Evolutionary conservation across 495 filamentous ascomycete genomes (phyloP), one percentile per base, ranked within the genome.

Genomic region (Aspergillus affinis): DNA sequence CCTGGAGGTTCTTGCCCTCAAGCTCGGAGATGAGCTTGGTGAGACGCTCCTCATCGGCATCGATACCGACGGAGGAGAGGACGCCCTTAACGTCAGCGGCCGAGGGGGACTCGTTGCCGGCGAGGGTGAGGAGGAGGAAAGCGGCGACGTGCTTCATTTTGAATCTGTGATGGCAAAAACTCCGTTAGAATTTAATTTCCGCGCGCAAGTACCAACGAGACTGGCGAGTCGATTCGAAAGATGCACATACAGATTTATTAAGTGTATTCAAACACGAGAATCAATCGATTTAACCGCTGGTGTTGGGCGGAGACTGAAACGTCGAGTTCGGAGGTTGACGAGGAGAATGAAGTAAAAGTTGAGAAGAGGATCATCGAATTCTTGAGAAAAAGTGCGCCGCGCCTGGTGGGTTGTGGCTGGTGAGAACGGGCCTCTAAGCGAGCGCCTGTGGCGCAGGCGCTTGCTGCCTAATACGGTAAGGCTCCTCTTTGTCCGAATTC

Each of bases 141-240:
- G 94, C 93, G 75, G 94, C 95, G 82, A 98, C 89, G 82, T 98
- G 88, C 93, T 98, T 98, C 94, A 98, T 98, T 91, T 88, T 93
- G 81, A 79, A 71, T 76, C 67, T 78, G 57, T 52, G 58, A 46
- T 52, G 57, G 58, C 51, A 61, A 61, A 54, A 60, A 60, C 32
- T 59, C 48, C 61, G 67, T 59, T 26, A 65, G 51, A 27, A 51
- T 29, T 21, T 7, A 48, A 57, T n/a, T 18, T 32, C 15, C 36
- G 18, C 19, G 51, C 23, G 23, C 32, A 12, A 18, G 20, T 12
- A 9, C 47, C 12, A 18, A 19, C 27, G 18, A n/a, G 27, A 36
- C 41, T 29, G n/a, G 21, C 4, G 36, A 6, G 15, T 46, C 44
- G 41, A 21, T 49, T 15, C 10, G 30, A 26, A 48, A 36, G 41